Percentiles rank a stretch among this genome's conserved stretches.
These are phyloP conservation scores for Neostapfia colusana DNA, from an alignment of 176 grass and related monocot genomes.

Conservation along the genomic window DNA sequence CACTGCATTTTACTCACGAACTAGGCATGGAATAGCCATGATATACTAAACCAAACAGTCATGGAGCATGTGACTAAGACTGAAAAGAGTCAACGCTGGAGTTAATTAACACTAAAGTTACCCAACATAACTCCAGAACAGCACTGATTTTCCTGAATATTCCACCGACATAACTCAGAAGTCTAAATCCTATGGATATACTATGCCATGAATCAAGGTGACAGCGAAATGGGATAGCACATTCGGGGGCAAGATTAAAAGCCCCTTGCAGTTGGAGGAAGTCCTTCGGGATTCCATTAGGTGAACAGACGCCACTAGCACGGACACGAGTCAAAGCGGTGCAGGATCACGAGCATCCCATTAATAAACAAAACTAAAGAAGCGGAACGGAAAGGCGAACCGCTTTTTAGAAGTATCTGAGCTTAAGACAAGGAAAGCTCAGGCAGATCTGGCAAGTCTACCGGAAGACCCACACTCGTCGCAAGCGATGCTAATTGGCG, in stretches of 20 bases:
- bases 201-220: not conserved
- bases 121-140: not conserved
- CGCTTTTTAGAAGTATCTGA: constrained; percentile 25
- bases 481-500: not conserved
- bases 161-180: constrained; percentile 21
- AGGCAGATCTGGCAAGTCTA: constrained; percentile 48
- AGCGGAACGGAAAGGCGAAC: constrained; percentile 37
- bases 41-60: constrained; percentile 10
- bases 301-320: not conserved
- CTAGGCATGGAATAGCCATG: not conserved
- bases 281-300: not conserved
- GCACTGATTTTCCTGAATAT: constrained; percentile 17
- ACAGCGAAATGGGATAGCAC: not conserved
- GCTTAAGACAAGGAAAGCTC: constrained; percentile 31
- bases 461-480: not conserved
- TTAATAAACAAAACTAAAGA: constrained; percentile 40
- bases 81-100: constrained; percentile 22
- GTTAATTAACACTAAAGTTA: constrained; percentile 4
- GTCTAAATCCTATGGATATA: constrained; percentile 16
- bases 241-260: constrained; percentile 3
- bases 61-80: not conserved
- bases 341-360: constrained; percentile 12
- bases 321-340: constrained; percentile 30
- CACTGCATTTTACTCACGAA: not conserved
- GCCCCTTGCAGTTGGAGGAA: not conserved